These are phyloP conservation scores for Termitomyces sp. DNA, from an alignment of 768 basidiomycete species.

Conservation along the genomic window DNA sequence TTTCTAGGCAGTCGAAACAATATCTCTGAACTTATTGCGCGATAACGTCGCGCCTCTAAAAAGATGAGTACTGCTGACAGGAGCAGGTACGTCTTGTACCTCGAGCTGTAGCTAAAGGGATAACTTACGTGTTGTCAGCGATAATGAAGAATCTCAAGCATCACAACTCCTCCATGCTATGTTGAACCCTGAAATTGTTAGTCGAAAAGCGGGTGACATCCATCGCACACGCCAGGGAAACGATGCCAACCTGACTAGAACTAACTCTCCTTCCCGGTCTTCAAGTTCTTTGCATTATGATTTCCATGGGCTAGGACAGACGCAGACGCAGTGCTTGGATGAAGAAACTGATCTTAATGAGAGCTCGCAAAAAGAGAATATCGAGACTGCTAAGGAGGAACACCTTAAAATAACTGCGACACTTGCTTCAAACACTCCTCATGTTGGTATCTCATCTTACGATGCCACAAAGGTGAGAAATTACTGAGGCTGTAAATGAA, in stretches of 20 bases:
- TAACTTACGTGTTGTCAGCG: conserved; percentile 24
- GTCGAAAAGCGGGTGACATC: conserved; percentile 12
- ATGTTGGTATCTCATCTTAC: conserved; percentile 19
- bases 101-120: conserved; percentile 1
- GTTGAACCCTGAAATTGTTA: conserved; percentile 22
- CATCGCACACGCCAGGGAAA: conserved; percentile 13
- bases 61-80: conserved; percentile 30
- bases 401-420: neutral
- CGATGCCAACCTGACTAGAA: conserved; percentile 20
- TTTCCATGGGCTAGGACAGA: conserved; percentile 55
- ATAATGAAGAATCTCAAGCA: conserved; percentile 44
- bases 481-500: conserved; percentile 12
- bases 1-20: neutral
- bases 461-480: conserved; percentile 19
- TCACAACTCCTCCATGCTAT: conserved; percentile 47
- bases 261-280: conserved; percentile 30
- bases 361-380: conserved; percentile 53
- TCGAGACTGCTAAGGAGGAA: conserved; percentile 14
- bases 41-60: conserved; percentile 3
- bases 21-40: neutral
- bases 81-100: conserved; percentile 25
- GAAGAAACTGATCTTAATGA: conserved; percentile 27
- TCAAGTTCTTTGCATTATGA: conserved; percentile 40
- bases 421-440: conserved; percentile 16
- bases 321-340: conserved; percentile 37